Evolutionary conservation across 768 basidiomycete species (phyloP), one percentile per base, ranked within the genome.

Genomic region (Amanita muscaria): DNA sequence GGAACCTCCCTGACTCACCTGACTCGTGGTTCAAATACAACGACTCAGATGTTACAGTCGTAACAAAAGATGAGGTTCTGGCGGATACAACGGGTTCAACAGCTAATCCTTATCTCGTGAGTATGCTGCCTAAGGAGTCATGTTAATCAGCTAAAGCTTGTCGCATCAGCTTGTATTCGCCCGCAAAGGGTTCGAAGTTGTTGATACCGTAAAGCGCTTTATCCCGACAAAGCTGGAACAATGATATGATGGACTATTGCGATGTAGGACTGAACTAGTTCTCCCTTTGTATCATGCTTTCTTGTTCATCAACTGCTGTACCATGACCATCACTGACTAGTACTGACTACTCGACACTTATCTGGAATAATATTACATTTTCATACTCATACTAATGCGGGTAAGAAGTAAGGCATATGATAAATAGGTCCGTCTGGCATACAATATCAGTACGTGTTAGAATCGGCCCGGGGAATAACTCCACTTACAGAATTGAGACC

Each of bases 1-100:
- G 91, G 31, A 74, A 90, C 59, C 69, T 96, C 11, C 93, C 91
- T 1, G 76, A 78, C 38, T 64, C 78, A 18, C 81, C 82, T 9
- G 84, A 96, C 46, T 72, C 74, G 34, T 97, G 92, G 89, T 90
- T 92, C 74, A 94, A 94, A 65, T 91, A 94, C 66, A 97, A 97
- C 59, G 93, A 97, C 59, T 88, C 88, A 29, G 80, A 77, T 47
- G 89, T 98, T 7, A 72, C 78, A 3, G 71, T 78, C 21, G 87
- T 90, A 0, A 63, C 73, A 7, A 85, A 87, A 55, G 78, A 79
- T 6, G 92, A 96, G 55, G 85, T 97, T 2, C 68, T 96, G 42
- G 81, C 80, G 22, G 88, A 96, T 65, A 87, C 90, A 27, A 89
- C 88, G n/a, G 88, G 86, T 16, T 83, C 77, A 14, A 89, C 79